Base-by-base conservation (phyloP, 2,329 filamentous ascomycete species). In the Alternaria infectoria region DNA sequence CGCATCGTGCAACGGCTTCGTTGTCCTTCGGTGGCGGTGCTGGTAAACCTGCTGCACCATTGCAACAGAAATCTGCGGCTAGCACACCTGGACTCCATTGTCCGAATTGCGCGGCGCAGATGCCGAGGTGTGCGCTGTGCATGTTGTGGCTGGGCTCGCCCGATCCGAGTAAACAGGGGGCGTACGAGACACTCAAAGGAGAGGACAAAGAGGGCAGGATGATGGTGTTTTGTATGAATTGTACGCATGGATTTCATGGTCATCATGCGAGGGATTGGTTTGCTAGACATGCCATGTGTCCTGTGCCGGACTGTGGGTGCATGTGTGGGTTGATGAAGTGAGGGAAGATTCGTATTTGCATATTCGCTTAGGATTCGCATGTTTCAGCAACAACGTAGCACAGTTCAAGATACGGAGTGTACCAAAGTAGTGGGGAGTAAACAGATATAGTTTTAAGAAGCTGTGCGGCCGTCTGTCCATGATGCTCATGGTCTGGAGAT, bases 211-310 rank as follows among this genome's bases (percentile, higher is more conserved):
- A 89, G 81, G 83, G 82, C 15, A 81, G 84, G 57, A 85, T 88
- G 69, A 82, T 89, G 66, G 85, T 86, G 5, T 88, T 90, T 70
- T 90, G 88, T 71, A 86, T 87, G 68, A 84, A 82, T 62, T 90
- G 88, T 73, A 86, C 86, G 68, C 88, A 90, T 80, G 88, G 87
- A 1, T 89, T 86, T 68, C 88, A 90, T 79, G 87, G 86, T 4
- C 81, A 88, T 75, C 88, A 90, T 81, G 88, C 88, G 11, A 79
- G 83, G 67, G 83, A 85, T 64, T 90, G 88, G 88, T 90, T 90
- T 75, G 77, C 74, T 21, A 82, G 81, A 68, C 84, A 87, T 76
- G 78, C 78, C 40, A 82, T 83, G 67, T 88, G 86, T 79, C 84
- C 86, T 2, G 85, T 86, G 63, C 83, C 85, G 57, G 84, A 85